phyloP scores from a whole-genome alignment of 257 asterid genomes.

The Salvia rosmarinus region DNA sequence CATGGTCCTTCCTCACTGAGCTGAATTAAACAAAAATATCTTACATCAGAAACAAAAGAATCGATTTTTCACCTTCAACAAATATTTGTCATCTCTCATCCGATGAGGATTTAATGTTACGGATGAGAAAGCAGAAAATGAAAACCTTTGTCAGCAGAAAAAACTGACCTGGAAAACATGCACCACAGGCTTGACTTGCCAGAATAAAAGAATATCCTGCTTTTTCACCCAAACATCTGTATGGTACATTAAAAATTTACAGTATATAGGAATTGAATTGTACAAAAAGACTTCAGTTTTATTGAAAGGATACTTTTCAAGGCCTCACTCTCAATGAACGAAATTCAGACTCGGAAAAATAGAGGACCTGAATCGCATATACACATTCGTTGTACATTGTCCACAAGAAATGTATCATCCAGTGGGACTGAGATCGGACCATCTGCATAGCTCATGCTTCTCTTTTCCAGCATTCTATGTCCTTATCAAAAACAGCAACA shows the following conservation, averaged over 20 bases:
- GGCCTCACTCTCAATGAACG: constrained; percentile 1
- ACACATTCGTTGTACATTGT: constrained; percentile 76
- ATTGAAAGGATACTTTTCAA: constrained; percentile 8
- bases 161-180: constrained; percentile 86
- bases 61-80: neutral
- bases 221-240: constrained; percentile 82
- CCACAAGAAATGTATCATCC: constrained; percentile 73
- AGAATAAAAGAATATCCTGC: constrained; percentile 78
- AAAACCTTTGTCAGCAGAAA: constrained; percentile 13
- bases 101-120: neutral
- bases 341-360: constrained; percentile 12
- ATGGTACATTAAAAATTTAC: constrained; percentile 3
- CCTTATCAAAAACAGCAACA: constrained; percentile 11
- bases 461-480: constrained; percentile 82
- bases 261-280: constrained; percentile 11
- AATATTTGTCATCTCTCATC: constrained; percentile 7
- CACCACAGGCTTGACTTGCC: constrained; percentile 97
- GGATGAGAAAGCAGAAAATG: constrained; percentile 5
- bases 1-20: constrained; percentile 99
- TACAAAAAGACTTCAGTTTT: neutral
- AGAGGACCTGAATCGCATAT: constrained; percentile 82
- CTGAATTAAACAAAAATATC: constrained; percentile 48
- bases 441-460: constrained; percentile 90
- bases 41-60: constrained; percentile 24
- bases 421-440: constrained; percentile 78